phyloP scores from a whole-genome alignment of 2,329 filamentous ascomycete genomes.

The Blumeriella jaapii region DNA sequence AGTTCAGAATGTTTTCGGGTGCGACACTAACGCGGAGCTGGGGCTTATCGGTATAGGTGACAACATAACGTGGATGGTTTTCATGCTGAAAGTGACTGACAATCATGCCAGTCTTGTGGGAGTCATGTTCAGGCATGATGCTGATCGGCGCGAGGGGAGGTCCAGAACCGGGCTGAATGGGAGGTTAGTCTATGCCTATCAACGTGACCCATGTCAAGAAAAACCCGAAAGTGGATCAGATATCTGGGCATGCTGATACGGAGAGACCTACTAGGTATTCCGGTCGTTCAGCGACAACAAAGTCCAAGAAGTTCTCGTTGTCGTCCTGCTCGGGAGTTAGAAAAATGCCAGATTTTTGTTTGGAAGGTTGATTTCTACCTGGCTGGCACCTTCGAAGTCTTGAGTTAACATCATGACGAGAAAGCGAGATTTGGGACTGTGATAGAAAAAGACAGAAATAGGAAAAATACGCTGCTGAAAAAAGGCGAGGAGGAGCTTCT shows the following conservation, averaged over 20 bases:
- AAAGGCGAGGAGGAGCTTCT: no score
- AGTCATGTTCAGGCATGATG: slow-evolving; percentile 37
- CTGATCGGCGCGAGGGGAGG: slow-evolving; percentile 37
- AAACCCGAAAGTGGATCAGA: no score
- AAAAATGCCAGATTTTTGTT: neutral
- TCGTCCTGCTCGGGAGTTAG: neutral
- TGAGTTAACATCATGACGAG: no score
- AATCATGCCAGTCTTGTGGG: slow-evolving; percentile 37
- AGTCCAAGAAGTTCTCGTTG: slow-evolving; percentile 18
- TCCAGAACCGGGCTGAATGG: slow-evolving; percentile 35
- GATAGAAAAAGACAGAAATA: no score
- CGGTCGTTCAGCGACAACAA: slow-evolving; percentile 21
- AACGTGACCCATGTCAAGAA: no score
- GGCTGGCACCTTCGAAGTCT: neutral
- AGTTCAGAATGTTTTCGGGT: slow-evolving; percentile 39
- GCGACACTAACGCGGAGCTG: slow-evolving; percentile 42
- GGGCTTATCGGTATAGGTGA: slow-evolving; percentile 17
- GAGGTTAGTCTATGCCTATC: no score
- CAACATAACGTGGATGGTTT: slow-evolving; percentile 21
- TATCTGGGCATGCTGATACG: no score
- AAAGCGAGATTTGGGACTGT: no score
- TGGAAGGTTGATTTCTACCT: neutral
- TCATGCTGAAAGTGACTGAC: slow-evolving; percentile 40
- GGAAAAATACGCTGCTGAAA: no score
- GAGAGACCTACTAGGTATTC: no score